A percentile compares a stretch with the other conserved stretches of the same genome.
These are phyloP conservation scores for Rhipidocladum racemiflorum DNA, from an alignment of 176 grass and related monocot genomes.

Conservation along the genomic window DNA sequence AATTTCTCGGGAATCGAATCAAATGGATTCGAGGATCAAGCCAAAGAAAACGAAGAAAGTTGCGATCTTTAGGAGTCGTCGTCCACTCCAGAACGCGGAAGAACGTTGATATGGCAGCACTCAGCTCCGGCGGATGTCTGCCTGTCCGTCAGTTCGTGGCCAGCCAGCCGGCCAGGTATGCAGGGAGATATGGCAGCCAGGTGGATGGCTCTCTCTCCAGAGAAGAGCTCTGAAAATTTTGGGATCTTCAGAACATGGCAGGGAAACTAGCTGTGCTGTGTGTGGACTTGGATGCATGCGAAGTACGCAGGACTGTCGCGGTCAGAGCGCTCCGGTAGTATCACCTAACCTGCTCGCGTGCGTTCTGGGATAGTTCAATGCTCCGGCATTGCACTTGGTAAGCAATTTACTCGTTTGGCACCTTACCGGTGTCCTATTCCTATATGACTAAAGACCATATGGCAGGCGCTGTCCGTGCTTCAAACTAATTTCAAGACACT, in stretches of 20 bases:
- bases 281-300: too few relatives aligned
- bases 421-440: neutral
- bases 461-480: neutral
- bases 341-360: too few relatives aligned
- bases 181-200: neutral
- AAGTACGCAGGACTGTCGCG: too few relatives aligned
- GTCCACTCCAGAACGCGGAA: neutral
- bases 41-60: too few relatives aligned
- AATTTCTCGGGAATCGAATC: too few relatives aligned
- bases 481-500: too few relatives aligned
- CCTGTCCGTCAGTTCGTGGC: neutral
- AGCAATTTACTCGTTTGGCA: neutral
- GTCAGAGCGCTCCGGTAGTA: too few relatives aligned
- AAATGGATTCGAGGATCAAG: too few relatives aligned
- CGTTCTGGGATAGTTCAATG: too few relatives aligned
- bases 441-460: neutral
- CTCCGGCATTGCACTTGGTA: too few relatives aligned
- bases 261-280: too few relatives aligned
- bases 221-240: neutral
- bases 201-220: neutral
- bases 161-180: neutral
- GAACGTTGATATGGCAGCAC: neutral
- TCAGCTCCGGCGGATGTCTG: neutral
- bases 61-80: neutral
- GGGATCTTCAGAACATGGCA: too few relatives aligned